A percentile compares a stretch with the other conserved stretches of the same genome.
Evolutionary conservation across 2,329 filamentous ascomycete genomes (phyloP).

Genomic region (Cercospora nicotianae): DNA sequence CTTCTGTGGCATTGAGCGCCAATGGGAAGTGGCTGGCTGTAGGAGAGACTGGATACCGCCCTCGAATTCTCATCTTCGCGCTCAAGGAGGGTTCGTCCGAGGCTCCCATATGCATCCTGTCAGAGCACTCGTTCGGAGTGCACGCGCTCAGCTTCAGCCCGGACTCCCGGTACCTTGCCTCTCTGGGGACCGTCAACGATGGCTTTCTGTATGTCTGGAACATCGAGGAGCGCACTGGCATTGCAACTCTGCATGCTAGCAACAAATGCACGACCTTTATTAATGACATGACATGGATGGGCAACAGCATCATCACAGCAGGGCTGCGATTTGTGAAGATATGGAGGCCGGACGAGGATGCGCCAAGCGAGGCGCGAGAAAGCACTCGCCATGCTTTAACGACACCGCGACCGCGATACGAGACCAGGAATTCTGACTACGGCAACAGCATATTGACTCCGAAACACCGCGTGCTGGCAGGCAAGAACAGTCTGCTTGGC

Average conservation of each 20-base stretch:
- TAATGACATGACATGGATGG: conserved; percentile 87
- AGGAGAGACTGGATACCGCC: conserved; percentile 91
- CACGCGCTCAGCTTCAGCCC: conserved; percentile 85
- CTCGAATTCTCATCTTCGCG: conserved; percentile 85
- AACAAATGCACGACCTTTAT: conserved; percentile 91
- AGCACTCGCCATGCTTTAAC: conserved; percentile 24
- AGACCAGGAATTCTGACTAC: conserved; percentile 33
- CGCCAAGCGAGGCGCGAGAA: conserved; percentile 23
- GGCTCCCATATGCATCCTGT: conserved; percentile 77
- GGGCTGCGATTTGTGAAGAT: conserved; percentile 91
- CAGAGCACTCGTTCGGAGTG: conserved; percentile 88
- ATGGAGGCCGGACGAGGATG: conserved; percentile 76
- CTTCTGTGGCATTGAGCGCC: conserved; percentile 82
- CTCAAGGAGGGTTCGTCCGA: conserved; percentile 75
- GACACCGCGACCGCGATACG: conserved; percentile 39
- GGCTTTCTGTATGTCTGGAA: conserved; percentile 92
- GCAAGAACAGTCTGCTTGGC: conserved; percentile 84
- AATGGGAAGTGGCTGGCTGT: conserved; percentile 87
- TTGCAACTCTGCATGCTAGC: conserved; percentile 75
- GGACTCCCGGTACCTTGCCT: conserved; percentile 83
- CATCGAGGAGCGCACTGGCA: conserved; percentile 77
- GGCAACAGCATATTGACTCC: conserved; percentile 42
- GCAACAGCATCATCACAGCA: conserved; percentile 76
- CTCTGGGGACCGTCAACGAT: conserved; percentile 84
- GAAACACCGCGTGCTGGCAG: conserved; percentile 69